Evolutionary conservation across 192 early-diverging fungal genomes (phyloP), one percentile per base, ranked within the genome.

Genomic region (Glomus cerebriforme): DNA sequence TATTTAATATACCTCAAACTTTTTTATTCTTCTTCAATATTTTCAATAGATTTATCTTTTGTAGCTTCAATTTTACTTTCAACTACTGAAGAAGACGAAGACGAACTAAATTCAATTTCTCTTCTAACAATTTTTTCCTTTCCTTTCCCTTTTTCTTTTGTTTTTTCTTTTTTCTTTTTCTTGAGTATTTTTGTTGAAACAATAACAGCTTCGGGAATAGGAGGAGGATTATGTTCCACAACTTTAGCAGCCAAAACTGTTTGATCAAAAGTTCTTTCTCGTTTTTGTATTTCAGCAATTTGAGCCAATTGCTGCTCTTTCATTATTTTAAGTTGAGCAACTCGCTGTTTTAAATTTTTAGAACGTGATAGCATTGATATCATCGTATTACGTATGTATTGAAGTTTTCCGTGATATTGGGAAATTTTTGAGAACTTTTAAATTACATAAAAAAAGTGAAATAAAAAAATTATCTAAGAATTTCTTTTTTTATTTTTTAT

Each of bases 161-260:
- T 45, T 31, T 72, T 60, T 34, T 81, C 35, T 81, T 73, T 39
- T 75, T 68, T 37, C 73, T 75, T 74, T 59, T 75, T 49, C 15
- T 75, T 19, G 8, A 24, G 22, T 54, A 8, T 59, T 67, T 34
- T 68, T 59, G 32, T 59, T 49, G 62, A 29, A 39, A 35, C 64
- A 22, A 29, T 7, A 37, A n/a, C 34, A 37, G 29, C 7, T n/a
- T 68, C 17, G 7, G 49, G 39, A 17, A 47, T 8, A 12, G 24
- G 10, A 54, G 43, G 10, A 17, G 37, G 69, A 54, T 43, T 49
- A 29, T 12, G 17, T 2, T 71, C 47, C 1, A 69, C 66, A 22
- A 78, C 32, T 69, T 69, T 78, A 10, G 77, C 77, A 17, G 77
- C 77, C 66, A 78, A 78, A 34, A 78, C 65, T 26, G 77, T 78